phyloP scores from a whole-genome alignment of 768 basidiomycete genomes.

The Naganishia friedmannii region DNA sequence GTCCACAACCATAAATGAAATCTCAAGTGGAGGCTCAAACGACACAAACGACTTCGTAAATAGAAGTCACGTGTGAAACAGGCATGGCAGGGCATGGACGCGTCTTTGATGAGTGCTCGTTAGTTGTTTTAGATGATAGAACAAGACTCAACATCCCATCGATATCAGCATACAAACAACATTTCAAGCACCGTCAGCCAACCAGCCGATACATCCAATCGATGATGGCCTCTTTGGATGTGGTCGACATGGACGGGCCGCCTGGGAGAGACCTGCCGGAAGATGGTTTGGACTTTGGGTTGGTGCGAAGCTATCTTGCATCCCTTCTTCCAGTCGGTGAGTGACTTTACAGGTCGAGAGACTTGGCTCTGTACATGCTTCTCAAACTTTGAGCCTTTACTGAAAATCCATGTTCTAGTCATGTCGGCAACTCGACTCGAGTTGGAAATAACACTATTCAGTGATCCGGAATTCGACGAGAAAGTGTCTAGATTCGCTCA shows the following conservation, averaged over 20 bases:
- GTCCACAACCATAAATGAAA: constrained; percentile 3
- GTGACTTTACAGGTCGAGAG: neutral
- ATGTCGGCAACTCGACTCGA: constrained; percentile 46
- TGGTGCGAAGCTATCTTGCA: constrained; percentile 43
- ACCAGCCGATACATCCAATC: neutral
- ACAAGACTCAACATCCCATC: neutral
- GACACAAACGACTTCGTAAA: no score
- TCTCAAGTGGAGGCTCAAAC: neutral
- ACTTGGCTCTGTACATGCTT: neutral
- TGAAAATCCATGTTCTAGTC: constrained; percentile 32
- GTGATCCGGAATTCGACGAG: constrained; percentile 45
- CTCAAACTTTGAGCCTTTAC: neutral
- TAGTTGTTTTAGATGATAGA: neutral
- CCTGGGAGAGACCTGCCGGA: constrained; percentile 4
- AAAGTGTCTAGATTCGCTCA: constrained; percentile 44
- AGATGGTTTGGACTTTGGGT: constrained; percentile 36
- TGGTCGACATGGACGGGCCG: constrained; percentile 8
- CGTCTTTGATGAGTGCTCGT: neutral
- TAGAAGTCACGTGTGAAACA: constrained; percentile 20
- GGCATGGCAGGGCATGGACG: no score
- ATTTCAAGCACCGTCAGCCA: neutral
- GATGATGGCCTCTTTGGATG: constrained; percentile 1
- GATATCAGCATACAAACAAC: neutral
- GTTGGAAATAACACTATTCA: constrained; percentile 43
- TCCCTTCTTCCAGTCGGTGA: constrained; percentile 44